These are phyloP conservation scores for Serendipita vermifera DNA, from an alignment of 768 basidiomycete species.

Conservation along the genomic window DNA sequence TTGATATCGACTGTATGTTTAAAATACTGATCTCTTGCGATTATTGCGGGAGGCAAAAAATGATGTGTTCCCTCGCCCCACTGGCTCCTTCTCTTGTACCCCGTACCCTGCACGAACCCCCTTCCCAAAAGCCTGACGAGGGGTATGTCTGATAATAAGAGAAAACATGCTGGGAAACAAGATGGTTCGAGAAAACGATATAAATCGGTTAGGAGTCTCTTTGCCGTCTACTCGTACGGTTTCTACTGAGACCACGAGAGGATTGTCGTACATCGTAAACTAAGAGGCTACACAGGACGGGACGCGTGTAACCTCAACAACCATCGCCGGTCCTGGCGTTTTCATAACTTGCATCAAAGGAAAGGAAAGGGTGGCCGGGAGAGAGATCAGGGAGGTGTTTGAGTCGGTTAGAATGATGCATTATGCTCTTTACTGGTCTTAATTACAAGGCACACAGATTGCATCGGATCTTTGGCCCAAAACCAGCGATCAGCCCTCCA, in stretches of 20 bases:
- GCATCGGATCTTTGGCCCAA: background rate
- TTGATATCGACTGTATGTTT: background rate
- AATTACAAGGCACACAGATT: too few relatives aligned
- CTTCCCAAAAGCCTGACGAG: too few relatives aligned
- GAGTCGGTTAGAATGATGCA: background rate
- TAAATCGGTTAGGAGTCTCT: background rate
- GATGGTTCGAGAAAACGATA: background rate
- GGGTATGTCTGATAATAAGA: background rate
- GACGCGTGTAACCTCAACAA: background rate
- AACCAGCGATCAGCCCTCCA: background rate
- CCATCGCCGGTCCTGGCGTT: background rate
- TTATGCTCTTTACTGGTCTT: too few relatives aligned
- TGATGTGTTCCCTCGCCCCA: too few relatives aligned
- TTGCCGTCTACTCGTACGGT: background rate
- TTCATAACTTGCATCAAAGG: constrained; percentile 7
- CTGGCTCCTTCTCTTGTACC: too few relatives aligned
- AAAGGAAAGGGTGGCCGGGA: background rate
- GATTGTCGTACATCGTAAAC: background rate
- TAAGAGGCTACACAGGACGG: background rate
- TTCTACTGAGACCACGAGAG: too few relatives aligned
- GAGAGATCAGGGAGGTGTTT: background rate
- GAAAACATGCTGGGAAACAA: constrained; percentile 4
- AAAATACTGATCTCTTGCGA: too few relatives aligned
- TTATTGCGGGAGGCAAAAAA: too few relatives aligned
- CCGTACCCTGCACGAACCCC: too few relatives aligned